Base-by-base conservation (phyloP, 257 asterid species). In the Pogostemon cablin region DNA sequence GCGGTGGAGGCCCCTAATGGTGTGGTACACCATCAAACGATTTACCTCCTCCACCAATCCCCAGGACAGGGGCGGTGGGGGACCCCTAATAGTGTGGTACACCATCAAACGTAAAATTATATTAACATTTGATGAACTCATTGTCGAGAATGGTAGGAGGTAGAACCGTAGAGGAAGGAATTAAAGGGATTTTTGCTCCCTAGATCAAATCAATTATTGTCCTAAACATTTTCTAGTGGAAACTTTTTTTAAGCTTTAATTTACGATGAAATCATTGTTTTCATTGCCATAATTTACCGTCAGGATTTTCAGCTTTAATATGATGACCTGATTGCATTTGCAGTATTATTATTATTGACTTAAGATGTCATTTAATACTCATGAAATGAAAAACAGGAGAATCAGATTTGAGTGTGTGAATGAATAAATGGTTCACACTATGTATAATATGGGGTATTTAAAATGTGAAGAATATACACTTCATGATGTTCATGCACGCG, bases 161-260 rank as follows among this genome's bases (percentile, higher is more conserved):
- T 39, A 17, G 4, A 25, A 25, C 32, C 1, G 32, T 25, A 25
- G 50, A 11, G 50, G 9, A 3, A 9, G 40, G 48, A 4, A 7
- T 25, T 25, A 1, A 25, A 5, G 10, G 43, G 50, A 34, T 57
- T 7, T 65, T 49, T 41, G 25, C 41, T 48, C 39, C 59, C 34
- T 3, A 52, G 3, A 47, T 25, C 46, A 40, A n/a, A 8, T 32
- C 71, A 77, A 67, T 71, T 71, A 65, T 58, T 65, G 77, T 17
- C 5, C 48, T 49, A 25, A 72, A 63, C 67, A 64, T 38, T 5
- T 50, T 65, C 67, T 42, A 70, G 77, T 70, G 83, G 80, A 47
- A 44, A 71, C 75, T 71, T 67, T 59, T 25, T 65, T 49, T 47
- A n/a, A 53, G 65, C 68, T 67, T 50, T 25, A 25, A 25, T 1